Conservation (phyloP, 2,329 filamentous ascomycete genomes). For the Aspergillus japonicus region DNA sequence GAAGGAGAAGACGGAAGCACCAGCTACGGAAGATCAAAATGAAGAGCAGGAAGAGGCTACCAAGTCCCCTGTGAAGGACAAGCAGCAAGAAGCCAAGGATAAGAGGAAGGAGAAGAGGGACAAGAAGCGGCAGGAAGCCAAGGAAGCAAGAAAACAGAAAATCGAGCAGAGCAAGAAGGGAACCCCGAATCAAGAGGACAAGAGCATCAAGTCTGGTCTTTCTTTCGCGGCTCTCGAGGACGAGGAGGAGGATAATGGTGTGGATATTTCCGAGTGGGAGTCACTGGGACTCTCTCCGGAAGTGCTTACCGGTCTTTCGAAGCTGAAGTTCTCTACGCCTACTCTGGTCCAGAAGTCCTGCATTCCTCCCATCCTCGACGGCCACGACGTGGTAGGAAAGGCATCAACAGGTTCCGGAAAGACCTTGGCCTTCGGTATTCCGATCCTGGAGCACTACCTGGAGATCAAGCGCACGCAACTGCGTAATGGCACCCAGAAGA, state of each 20-base stretch:
- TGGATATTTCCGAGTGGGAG: slow-evolving; percentile 75
- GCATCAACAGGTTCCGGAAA: slow-evolving; percentile 96
- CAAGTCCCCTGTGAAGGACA: slow-evolving; percentile 23
- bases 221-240: slow-evolving; percentile 41
- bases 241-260: slow-evolving; percentile 56
- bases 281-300: slow-evolving; percentile 69
- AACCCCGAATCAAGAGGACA: slow-evolving; percentile 34
- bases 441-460: slow-evolving; percentile 83
- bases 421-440: slow-evolving; percentile 90
- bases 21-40: slow-evolving; percentile 10
- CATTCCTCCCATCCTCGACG: slow-evolving; percentile 78
- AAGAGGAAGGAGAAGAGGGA: slow-evolving; percentile 26
- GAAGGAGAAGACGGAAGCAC: slow-evolving; percentile 18
- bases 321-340: slow-evolving; percentile 75
- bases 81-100: slow-evolving; percentile 26
- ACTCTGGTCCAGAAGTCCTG: slow-evolving; percentile 76
- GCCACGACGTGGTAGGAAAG: slow-evolving; percentile 92
- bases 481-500: slow-evolving; percentile 36
- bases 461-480: slow-evolving; percentile 39
- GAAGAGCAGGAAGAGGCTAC: slow-evolving; percentile 17
- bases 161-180: slow-evolving; percentile 31
- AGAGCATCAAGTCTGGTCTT: slow-evolving; percentile 31
- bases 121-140: slow-evolving; percentile 16
- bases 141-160: slow-evolving; percentile 26
- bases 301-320: slow-evolving; percentile 71